Conservation (phyloP, 352 stramenopile species). For the Phytophthora pini region DNA sequence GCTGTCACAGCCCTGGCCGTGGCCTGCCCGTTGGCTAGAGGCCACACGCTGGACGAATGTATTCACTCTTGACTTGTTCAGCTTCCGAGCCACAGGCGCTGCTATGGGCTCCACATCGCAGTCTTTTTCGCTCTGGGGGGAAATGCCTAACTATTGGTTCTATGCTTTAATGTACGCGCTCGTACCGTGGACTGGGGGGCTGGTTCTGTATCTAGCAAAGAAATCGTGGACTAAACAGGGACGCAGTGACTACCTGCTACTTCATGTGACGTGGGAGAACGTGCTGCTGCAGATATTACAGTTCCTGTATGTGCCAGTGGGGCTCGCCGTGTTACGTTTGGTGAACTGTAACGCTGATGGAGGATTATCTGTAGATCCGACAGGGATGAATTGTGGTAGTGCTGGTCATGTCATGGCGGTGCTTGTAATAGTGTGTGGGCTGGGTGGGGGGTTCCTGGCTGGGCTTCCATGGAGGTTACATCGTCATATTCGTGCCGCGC, state of each 20-base stretch:
- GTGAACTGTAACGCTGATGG: slow-evolving; percentile 60
- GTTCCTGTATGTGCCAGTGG: slow-evolving; percentile 66
- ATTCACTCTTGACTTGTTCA: slow-evolving; percentile 62
- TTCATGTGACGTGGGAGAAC: slow-evolving; percentile 47
- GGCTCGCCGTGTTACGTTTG: slow-evolving; percentile 60
- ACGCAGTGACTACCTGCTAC: slow-evolving; percentile 34
- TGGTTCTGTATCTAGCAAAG: slow-evolving; percentile 4
- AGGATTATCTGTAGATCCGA: slow-evolving; percentile 54
- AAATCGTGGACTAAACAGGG: slow-evolving; percentile 28
- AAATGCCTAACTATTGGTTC: slow-evolving; percentile 66
- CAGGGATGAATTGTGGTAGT: slow-evolving; percentile 41
- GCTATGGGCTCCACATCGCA: slow-evolving; percentile 68
- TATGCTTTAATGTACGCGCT: slow-evolving; percentile 55
- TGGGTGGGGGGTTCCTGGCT: slow-evolving; percentile 57
- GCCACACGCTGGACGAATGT: slow-evolving; percentile 60
- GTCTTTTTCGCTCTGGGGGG: slow-evolving; percentile 64
- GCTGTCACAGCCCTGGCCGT: slow-evolving; percentile 80
- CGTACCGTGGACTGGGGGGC: slow-evolving; percentile 28
- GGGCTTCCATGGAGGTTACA: slow-evolving; percentile 50
- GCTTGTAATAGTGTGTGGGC: slow-evolving; percentile 32
- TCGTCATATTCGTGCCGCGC: slow-evolving; percentile 34
- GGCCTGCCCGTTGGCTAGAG: slow-evolving; percentile 61
- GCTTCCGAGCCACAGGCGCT: slow-evolving; percentile 53
- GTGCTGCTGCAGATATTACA: slow-evolving; percentile 53
- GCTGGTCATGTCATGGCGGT: slow-evolving; percentile 39